phyloP scores from a whole-genome alignment of 352 stramenopile species.

The Phytophthora chlamydospora region DNA sequence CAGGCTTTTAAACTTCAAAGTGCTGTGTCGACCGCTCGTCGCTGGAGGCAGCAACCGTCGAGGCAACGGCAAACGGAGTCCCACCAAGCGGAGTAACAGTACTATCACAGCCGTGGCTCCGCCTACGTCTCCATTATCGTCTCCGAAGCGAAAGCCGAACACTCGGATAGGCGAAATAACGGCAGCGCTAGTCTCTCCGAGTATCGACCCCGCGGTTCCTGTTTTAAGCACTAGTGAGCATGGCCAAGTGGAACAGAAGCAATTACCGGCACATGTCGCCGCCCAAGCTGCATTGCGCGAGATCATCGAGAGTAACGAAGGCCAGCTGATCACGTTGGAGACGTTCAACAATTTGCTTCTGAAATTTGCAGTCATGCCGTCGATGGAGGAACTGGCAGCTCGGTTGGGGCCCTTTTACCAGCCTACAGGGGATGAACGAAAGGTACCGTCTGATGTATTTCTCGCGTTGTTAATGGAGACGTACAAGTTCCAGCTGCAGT shows the following conservation, averaged over 20 bases:
- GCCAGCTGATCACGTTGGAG: slow-evolving; percentile 52
- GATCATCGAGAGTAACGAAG: slow-evolving; percentile 39
- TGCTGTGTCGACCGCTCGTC: slow-evolving; percentile 20
- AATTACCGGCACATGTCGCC: slow-evolving; percentile 11
- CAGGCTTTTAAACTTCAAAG: slow-evolving; percentile 50
- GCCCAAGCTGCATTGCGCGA: slow-evolving; percentile 27
- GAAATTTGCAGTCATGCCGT: slow-evolving; percentile 40
- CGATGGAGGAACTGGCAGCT: slow-evolving; percentile 34
- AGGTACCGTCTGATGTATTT: slow-evolving; percentile 57
- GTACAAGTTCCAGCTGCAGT: slow-evolving; percentile 53
- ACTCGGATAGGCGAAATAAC: slow-evolving; percentile 28
- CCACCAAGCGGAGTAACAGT: slow-evolving; percentile 13
- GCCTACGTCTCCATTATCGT: slow-evolving; percentile 7
- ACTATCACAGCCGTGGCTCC: not conserved
- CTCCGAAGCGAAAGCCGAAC: slow-evolving; percentile 40
- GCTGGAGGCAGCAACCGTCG: slow-evolving; percentile 7
- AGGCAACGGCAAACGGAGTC: slow-evolving; percentile 23
- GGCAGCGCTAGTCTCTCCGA: slow-evolving; percentile 1
- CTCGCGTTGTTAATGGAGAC: slow-evolving; percentile 51
- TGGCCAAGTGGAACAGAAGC: slow-evolving; percentile 1
- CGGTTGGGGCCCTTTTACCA: slow-evolving; percentile 58
- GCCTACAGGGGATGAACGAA: slow-evolving; percentile 59
- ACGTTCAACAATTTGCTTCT: slow-evolving; percentile 57
- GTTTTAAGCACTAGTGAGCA: not conserved
- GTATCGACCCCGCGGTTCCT: not conserved